These are phyloP conservation scores for Pseudogymnoascus sp. DNA, from an alignment of 2,329 filamentous ascomycete genomes.

Conservation along the genomic window DNA sequence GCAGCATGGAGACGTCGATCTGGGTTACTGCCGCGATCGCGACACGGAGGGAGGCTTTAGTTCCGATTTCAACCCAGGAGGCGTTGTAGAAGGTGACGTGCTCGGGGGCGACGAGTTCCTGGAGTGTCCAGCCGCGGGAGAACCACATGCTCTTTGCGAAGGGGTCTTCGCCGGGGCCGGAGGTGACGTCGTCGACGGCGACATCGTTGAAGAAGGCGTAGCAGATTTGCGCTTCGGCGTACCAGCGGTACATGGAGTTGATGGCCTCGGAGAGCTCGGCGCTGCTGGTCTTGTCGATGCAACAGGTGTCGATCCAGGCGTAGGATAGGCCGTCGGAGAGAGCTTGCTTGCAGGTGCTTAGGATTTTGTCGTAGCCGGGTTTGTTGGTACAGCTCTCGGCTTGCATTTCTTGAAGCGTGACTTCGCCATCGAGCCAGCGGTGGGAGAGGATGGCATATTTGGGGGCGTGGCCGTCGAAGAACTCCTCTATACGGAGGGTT, in stretches of 20 bases:
- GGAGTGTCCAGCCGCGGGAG: not conserved
- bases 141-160: slow-evolving; percentile 1
- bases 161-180: not conserved
- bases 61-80: not conserved
- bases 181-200: not conserved
- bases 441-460: slow-evolving; percentile 16
- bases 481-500: slow-evolving; percentile 15
- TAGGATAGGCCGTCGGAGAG: not conserved
- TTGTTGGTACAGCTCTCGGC: not conserved
- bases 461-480: slow-evolving; percentile 17
- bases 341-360: not conserved
- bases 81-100: not conserved
- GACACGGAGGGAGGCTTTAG: not conserved
- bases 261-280: slow-evolving; percentile 11
- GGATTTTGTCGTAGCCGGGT: not conserved
- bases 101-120: not conserved
- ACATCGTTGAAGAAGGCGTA: slow-evolving; percentile 8
- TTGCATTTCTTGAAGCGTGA: slow-evolving; percentile 11
- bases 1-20: not conserved
- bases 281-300: slow-evolving; percentile 12
- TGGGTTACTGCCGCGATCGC: not conserved
- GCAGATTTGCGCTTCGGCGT: not conserved
- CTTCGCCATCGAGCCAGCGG: slow-evolving; percentile 12
- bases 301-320: slow-evolving; percentile 10
- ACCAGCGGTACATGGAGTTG: slow-evolving; percentile 12